Evolutionary conservation across 2,329 filamentous ascomycete species (phyloP).

Genomic region (Fusarium subglutinans): DNA sequence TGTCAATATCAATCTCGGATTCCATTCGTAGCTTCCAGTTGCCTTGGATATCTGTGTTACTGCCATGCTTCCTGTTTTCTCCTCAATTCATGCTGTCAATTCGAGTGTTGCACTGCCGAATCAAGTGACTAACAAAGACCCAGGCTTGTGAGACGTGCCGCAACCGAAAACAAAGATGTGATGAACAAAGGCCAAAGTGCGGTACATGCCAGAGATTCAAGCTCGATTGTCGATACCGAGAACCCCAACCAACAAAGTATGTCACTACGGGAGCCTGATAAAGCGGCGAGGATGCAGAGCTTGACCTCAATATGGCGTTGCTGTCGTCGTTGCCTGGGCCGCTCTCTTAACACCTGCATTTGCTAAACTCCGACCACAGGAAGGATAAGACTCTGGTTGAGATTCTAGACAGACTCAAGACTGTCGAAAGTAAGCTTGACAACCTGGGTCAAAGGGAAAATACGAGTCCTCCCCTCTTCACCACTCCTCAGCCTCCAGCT

Average conservation of each 20-base stretch:
- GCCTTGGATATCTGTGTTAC: neutral
- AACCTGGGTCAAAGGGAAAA: conserved; percentile 43
- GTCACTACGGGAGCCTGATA: conserved; percentile 40
- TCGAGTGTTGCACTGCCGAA: neutral
- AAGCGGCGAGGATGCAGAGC: conserved; percentile 12
- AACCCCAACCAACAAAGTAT: conserved; percentile 71
- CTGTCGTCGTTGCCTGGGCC: conserved; percentile 11
- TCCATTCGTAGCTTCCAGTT: neutral
- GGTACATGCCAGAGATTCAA: conserved; percentile 66
- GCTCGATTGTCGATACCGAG: conserved; percentile 68
- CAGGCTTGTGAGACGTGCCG: conserved; percentile 69
- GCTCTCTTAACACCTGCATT: neutral
- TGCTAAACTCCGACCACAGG: conserved; percentile 48
- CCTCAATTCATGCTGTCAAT: no score
- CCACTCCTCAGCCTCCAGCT: conserved; percentile 31
- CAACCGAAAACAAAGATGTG: conserved; percentile 70
- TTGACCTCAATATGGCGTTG: conserved; percentile 3
- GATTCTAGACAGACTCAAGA: conserved; percentile 65
- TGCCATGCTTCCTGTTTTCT: neutral
- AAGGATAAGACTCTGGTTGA: conserved; percentile 71
- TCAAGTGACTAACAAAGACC: conserved; percentile 12
- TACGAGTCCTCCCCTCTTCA: conserved; percentile 28
- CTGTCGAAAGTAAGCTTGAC: conserved; percentile 66
- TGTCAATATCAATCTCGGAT: neutral
- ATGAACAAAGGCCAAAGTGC: conserved; percentile 70